Evolutionary conservation across 148 eudicot species (phyloP).

Genomic region (Amaranthus hypochondriacus): DNA sequence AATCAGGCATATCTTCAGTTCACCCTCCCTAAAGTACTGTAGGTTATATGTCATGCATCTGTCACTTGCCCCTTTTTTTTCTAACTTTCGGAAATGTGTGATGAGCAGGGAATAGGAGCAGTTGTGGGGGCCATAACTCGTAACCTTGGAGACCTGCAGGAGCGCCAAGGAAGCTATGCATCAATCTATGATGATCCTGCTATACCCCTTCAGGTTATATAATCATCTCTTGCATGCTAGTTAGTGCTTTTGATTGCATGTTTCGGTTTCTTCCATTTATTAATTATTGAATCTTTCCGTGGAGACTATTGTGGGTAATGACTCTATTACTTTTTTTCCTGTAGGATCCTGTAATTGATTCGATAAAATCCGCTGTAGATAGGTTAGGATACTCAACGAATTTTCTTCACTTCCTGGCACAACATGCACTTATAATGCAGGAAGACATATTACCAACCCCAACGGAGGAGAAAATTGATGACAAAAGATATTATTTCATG

Average conservation of each 20-base stretch:
- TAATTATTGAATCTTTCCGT: not conserved
- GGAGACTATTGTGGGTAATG: too few species aligned
- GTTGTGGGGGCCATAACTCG: conserved; percentile 69
- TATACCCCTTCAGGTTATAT: conserved; percentile 40
- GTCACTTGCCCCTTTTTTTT: not conserved
- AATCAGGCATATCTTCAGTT: not conserved
- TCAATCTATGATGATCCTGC: conserved; percentile 66
- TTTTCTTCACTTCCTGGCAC: conserved; percentile 58
- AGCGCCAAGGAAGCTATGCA: conserved; percentile 38
- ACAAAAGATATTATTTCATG: conserved; percentile 48
- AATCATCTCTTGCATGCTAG: not conserved
- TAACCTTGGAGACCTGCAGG: conserved; percentile 64
- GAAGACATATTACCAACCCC: conserved; percentile 49
- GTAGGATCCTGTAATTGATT: conserved; percentile 57
- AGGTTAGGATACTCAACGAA: conserved; percentile 55
- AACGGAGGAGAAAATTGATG: conserved; percentile 37
- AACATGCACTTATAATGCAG: conserved; percentile 60
- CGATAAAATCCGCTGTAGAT: conserved; percentile 53
- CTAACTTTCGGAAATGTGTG: too few species aligned
- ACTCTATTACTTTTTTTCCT: not conserved
- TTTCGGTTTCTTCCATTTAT: not conserved
- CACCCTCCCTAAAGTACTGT: not conserved
- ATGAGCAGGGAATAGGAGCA: conserved; percentile 57
- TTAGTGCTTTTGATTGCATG: not conserved
- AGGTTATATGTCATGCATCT: not conserved